Base-by-base conservation (phyloP, 768 basidiomycete genomes). In the Panus rudis region DNA sequence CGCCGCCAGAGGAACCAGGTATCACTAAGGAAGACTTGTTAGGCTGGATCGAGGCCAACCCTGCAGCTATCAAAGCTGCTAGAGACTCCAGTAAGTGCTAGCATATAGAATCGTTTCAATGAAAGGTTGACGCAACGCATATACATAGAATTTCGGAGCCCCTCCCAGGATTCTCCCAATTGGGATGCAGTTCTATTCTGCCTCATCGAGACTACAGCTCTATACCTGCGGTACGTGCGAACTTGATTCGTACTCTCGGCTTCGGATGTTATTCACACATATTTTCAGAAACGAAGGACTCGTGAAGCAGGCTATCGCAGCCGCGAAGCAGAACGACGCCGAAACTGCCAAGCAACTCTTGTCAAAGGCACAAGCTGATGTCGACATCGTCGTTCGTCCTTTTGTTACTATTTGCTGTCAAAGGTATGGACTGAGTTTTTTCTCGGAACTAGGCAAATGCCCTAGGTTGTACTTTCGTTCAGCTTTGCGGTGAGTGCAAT, bases 391-490 rank as follows among this genome's bases (percentile, higher is more conserved):
- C 3, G 45, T 46, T 7, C 21, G 45, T 41, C n/a, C n/a, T n/a
- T n/a, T n/a, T n/a, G n/a, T n/a, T n/a, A n/a, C n/a, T 14, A 23
- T n/a, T 4, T 19, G n/a, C n/a, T n/a, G 21, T 6, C 16, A 12
- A 1, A 7, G 13, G 10, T 5, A 17, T 13, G 37, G 7, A 19
- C 27, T 17, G 25, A 14, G n/a, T 17, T 17, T 30, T 6, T 3
- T 11, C 17, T 13, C 19, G 1, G 11, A 11, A 20, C 13, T 14
- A 46, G 45, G 45, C 45, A 5, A 27, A 20, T 21, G 33, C 40
- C 11, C 20, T 46, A 22, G 39, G 30, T n/a, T 46, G 45, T 22
- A 46, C 45, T 4, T 46, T 46, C 34, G 19, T 46, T 21, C 45
- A 46, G 25, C 45, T 46, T 8, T 46, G 45, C 27, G 45, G 45